Conservation (phyloP, 306 rosid genomes). For the Rosa lucieae region DNA sequence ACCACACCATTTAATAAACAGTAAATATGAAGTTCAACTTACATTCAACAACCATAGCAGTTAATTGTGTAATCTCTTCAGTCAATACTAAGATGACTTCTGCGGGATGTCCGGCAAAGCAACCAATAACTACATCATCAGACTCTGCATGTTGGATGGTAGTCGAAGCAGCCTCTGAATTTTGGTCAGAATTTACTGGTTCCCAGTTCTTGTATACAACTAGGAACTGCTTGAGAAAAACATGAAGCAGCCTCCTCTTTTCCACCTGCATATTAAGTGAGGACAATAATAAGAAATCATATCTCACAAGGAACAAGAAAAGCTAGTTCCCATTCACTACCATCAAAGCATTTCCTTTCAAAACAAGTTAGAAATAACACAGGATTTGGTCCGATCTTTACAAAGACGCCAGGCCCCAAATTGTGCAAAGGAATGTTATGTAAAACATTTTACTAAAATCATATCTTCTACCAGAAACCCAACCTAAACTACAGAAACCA, state of each 20-base stretch:
- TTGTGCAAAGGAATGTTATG: neutral
- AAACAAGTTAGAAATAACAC: neutral
- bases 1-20: slow-evolving; percentile 6
- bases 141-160: slow-evolving; percentile 43
- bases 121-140: slow-evolving; percentile 69
- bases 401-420: neutral
- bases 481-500: neutral
- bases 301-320: slow-evolving; percentile 10
- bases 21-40: slow-evolving; percentile 41
- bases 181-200: slow-evolving; percentile 63
- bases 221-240: slow-evolving; percentile 88
- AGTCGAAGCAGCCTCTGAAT: slow-evolving; percentile 53
- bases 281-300: slow-evolving; percentile 13
- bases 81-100: slow-evolving; percentile 69
- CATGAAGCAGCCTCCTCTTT: slow-evolving; percentile 74
- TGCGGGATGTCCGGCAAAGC: slow-evolving; percentile 92
- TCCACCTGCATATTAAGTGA: slow-evolving; percentile 59
- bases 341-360: neutral
- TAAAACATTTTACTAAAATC: neutral
- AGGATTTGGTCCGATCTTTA: neutral
- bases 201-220: slow-evolving; percentile 81
- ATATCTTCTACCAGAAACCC: neutral
- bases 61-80: slow-evolving; percentile 72
- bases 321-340: neutral
- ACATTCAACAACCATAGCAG: slow-evolving; percentile 73